phyloP scores from a whole-genome alignment of 257 asterid genomes.

The Forsythia viridissima region DNA sequence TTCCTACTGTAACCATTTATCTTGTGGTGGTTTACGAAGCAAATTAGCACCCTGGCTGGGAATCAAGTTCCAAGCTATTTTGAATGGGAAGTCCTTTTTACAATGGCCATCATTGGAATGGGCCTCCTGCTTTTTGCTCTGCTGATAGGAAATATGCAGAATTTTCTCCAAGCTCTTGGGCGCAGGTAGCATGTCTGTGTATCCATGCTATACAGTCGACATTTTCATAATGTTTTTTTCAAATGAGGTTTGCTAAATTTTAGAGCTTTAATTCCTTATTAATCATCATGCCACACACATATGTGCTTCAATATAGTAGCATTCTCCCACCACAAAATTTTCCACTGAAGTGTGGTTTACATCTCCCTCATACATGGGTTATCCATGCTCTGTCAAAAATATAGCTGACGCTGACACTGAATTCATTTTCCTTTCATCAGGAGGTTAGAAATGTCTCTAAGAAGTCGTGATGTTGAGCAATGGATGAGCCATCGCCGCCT shows the following conservation, averaged over 20 bases:
- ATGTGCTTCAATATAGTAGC: not conserved
- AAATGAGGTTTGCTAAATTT: not conserved
- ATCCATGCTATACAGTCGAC: not conserved
- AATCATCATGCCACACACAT: too few relatives aligned
- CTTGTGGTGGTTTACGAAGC: conserved; percentile 41
- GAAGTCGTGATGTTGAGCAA: conserved; percentile 88
- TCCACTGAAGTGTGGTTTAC: not conserved
- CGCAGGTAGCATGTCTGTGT: conserved; percentile 57
- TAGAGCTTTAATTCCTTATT: not conserved
- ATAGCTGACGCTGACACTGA: not conserved
- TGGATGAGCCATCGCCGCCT: conserved; percentile 97
- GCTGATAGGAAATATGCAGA: conserved; percentile 92
- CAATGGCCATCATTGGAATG: conserved; percentile 77
- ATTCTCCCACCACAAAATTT: not conserved
- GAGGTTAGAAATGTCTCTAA: conserved; percentile 76
- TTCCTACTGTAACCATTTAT: conserved; percentile 13
- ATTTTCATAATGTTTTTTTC: not conserved
- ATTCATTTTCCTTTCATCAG: conserved; percentile 35
- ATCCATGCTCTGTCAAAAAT: not conserved
- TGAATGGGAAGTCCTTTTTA: conserved; percentile 79
- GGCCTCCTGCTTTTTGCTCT: conserved; percentile 91
- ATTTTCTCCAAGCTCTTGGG: conserved; percentile 87
- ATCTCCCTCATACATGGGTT: not conserved
- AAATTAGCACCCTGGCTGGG: conserved; percentile 94
- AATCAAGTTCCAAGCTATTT: conserved; percentile 85